Percentiles rank a stretch among this genome's conserved stretches.
Evolutionary conservation across 495 filamentous ascomycete genomes (phyloP).

Genomic region (Glonium stellatum): DNA sequence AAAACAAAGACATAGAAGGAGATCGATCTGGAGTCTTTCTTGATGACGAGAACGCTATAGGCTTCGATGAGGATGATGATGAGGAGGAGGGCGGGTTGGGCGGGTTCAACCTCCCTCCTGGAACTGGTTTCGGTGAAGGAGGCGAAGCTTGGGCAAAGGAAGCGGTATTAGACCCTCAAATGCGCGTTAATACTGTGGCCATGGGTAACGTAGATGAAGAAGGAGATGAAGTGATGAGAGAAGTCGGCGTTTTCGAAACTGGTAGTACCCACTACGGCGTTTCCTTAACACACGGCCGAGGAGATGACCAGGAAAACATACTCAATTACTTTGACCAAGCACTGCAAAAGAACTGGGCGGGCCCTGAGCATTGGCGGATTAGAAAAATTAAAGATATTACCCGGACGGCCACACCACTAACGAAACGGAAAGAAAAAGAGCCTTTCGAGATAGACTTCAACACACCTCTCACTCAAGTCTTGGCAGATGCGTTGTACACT

Average conservation of each 20-base stretch:
- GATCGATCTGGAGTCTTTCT: slow-evolving; percentile 76
- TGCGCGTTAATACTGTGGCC: slow-evolving; percentile 42
- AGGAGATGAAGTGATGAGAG: slow-evolving; percentile 28
- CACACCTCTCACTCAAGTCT: slow-evolving; percentile 57
- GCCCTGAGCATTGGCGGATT: slow-evolving; percentile 97
- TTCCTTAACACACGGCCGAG: slow-evolving; percentile 57
- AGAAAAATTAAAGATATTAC: slow-evolving; percentile 79
- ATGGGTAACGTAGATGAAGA: slow-evolving; percentile 49
- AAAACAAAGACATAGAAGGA: slow-evolving; percentile 43
- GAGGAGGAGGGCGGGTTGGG: slow-evolving; percentile 67
- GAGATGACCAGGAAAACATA: slow-evolving; percentile 77
- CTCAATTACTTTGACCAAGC: slow-evolving; percentile 96
- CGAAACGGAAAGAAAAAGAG: slow-evolving; percentile 84
- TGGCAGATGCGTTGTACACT: slow-evolving; percentile 78
- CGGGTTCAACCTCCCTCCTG: slow-evolving; percentile 64
- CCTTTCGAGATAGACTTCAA: slow-evolving; percentile 90
- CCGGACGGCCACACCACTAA: slow-evolving; percentile 49
- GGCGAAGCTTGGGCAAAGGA: slow-evolving; percentile 67
- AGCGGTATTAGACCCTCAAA: slow-evolving; percentile 58
- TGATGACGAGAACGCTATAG: slow-evolving; percentile 70
- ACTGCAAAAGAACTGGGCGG: slow-evolving; percentile 94
- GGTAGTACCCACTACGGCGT: slow-evolving; percentile 60
- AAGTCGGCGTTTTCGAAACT: slow-evolving; percentile 54
- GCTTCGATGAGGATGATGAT: slow-evolving; percentile 63
- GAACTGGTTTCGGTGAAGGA: slow-evolving; percentile 66